These are phyloP conservation scores for Diutina mesorugosa DNA, from an alignment of 1,139 yeast species.

Conservation along the genomic window DNA sequence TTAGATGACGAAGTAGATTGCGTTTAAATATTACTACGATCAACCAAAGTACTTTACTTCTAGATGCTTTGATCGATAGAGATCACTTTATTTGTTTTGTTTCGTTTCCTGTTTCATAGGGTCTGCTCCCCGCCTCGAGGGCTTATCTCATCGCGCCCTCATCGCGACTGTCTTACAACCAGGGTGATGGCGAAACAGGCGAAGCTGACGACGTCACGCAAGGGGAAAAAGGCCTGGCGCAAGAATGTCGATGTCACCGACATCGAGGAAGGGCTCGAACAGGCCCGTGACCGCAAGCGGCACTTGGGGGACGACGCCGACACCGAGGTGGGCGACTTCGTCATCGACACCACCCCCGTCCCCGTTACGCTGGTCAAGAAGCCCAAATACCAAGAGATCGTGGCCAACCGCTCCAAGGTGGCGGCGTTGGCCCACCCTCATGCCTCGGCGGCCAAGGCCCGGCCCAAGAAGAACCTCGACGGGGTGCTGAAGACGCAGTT, in stretches of 20 bases:
- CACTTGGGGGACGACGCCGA: conserved; percentile 46
- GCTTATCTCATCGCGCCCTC: not conserved
- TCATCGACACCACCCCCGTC: conserved; percentile 41
- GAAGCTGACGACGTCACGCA: conserved; percentile 39
- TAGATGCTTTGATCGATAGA: too few species aligned
- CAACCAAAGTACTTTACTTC: too few species aligned
- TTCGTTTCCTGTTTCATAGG: not conserved
- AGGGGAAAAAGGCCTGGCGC: conserved; percentile 94
- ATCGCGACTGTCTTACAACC: not conserved
- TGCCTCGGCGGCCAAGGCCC: conserved; percentile 9
- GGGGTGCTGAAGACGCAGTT: not conserved
- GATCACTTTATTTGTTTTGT: not conserved
- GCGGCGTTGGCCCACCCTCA: conserved; percentile 33
- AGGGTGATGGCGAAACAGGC: not conserved
- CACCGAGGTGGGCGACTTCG: conserved; percentile 25
- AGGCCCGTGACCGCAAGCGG: conserved; percentile 53
- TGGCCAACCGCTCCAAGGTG: conserved; percentile 66
- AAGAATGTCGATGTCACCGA: conserved; percentile 83
- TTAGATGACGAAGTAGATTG: too few species aligned
- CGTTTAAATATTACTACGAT: too few species aligned
- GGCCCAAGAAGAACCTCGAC: not conserved
- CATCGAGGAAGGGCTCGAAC: conserved; percentile 58
- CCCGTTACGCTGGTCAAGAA: conserved; percentile 17
- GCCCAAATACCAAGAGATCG: conserved; percentile 63
- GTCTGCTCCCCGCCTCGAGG: not conserved